Conservation (phyloP, 2,329 filamentous ascomycete genomes). For the Fusarium sp. region DNA sequence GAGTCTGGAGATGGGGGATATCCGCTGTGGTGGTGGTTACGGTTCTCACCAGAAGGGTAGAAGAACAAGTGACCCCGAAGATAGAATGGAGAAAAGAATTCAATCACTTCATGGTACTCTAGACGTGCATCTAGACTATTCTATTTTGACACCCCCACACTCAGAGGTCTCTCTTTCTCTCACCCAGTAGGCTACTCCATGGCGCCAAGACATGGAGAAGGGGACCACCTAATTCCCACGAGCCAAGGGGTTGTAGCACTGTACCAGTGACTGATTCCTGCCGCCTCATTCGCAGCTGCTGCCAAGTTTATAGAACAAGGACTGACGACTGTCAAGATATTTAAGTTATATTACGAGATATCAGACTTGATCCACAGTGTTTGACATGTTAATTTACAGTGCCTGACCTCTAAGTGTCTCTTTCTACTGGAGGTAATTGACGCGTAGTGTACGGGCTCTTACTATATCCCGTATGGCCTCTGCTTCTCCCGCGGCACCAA, state of each 20-base stretch:
- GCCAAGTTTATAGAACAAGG: slow-evolving; percentile 21
- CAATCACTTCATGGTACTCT: too few species aligned
- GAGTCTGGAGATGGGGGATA: not conserved
- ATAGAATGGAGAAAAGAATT: too few species aligned
- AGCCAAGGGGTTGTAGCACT: slow-evolving; percentile 11
- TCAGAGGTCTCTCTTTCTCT: not conserved
- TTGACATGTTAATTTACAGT: not conserved
- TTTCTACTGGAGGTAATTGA: not conserved
- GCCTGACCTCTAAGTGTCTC: too few species aligned
- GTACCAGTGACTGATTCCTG: slow-evolving; percentile 32
- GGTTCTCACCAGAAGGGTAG: not conserved
- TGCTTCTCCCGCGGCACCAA: not conserved
- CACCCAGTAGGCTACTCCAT: not conserved
- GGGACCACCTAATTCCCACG: slow-evolving; percentile 12
- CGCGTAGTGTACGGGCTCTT: not conserved
- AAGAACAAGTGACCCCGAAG: not conserved
- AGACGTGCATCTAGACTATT: too few species aligned
- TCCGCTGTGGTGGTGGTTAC: not conserved
- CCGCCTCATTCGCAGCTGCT: slow-evolving; percentile 30
- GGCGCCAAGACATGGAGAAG: slow-evolving; percentile 32
- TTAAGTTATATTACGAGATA: too few species aligned
- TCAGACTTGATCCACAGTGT: too few species aligned
- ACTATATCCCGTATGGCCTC: not conserved
- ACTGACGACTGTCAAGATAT: not conserved
- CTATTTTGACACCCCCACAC: not conserved